Base-by-base conservation (phyloP, 352 stramenopile species). In the Phytophthora multivora region DNA sequence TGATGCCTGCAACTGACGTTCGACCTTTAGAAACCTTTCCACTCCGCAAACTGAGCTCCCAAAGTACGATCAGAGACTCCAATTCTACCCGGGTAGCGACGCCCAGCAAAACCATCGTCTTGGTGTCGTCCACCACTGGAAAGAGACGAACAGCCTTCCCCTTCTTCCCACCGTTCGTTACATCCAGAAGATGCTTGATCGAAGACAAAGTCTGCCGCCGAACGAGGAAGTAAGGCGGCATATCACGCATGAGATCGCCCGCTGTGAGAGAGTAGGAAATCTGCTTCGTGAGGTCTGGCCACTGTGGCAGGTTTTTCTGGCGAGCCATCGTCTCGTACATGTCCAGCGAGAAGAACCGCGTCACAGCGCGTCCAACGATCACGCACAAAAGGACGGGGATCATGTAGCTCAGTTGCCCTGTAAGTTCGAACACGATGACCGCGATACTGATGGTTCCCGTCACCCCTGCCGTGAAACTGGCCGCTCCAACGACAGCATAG, bases 381-480 rank as follows among this genome's bases (percentile, higher is more conserved):
- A 95, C 86, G 16, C 79, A 86, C 9, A 95, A 75, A 3, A 96
- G 74, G 16, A 97, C 85, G 0, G 90, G 90, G 0, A 96, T 73
- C 79, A 96, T 92, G 78, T 95, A 95, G 40, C 80, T 91, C n/a
- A 97, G 73, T 73, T 97, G 86, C 19, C 79, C 82, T 21, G 90
- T 96, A n/a, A 97, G 79, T 52, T 96, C 86, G 30, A 93, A 92
- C 35, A 93, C 80, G 47, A 96, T 93, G 26, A 95, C 88, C 0
- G 83, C 88, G 48, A 92, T 88, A 46, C 71, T 88, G 45, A 96
- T 74, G 0, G 86, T 93, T 49, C 82, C 78, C 2, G 86, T 95
- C 23, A 90, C 83, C 2, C 82, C 82, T 9, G 84, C 88, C n/a
- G 84, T 91, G 54, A 95, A 92, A 13, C 86, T 88, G 8, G 88